Base-by-base conservation (phyloP, 2,329 filamentous ascomycete species). In the Chaetothyriales sp. region DNA sequence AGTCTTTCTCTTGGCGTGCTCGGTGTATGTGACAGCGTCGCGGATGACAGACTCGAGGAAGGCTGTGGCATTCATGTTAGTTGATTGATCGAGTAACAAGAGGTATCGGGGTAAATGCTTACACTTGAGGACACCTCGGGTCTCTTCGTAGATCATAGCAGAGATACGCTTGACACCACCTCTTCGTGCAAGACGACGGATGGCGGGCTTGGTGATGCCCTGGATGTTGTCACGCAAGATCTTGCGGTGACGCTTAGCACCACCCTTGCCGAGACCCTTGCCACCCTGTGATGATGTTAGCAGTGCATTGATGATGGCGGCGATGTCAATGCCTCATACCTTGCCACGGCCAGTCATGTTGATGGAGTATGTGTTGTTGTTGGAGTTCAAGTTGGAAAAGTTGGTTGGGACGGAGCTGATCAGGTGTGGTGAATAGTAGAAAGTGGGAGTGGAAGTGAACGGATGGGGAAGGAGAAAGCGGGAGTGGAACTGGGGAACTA, bases 91-190 rank as follows among this genome's bases (percentile, higher is more conserved):
- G 6, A 25, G 10, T 15, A 44, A 7, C 6, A 25, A 8, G 15
- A 44, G 15, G 8, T 8, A 7, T 8, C 2, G 18, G 19, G 12
- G 10, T 3, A 45, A 19, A 22, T 12, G 32, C 32, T 39, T 39
- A 39, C 32, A 55, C 79, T 86, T 86, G 64, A 87, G 77, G 64
- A 86, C 83, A 77, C 81, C 81, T 67, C 83, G 83, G 63, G 83
- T 86, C 76, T 87, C 81, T 69, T 85, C 83, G 76, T 86, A 86
- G 75, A 86, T 86, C 83, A 85, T 76, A 70, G 89, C 89, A 66
- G 88, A 95, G 67, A 95, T 95, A 94, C 89, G 89, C 86, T 95
- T 95, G 80, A 95, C 89, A 89, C 89, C 89, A 73, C 89, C 89
- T 92, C 89, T 88, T 76, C 89, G 89, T 61, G 89, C 89, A 70